Conservation (phyloP, 2,329 filamentous ascomycete genomes). For the Penicillium occitanis region DNA sequence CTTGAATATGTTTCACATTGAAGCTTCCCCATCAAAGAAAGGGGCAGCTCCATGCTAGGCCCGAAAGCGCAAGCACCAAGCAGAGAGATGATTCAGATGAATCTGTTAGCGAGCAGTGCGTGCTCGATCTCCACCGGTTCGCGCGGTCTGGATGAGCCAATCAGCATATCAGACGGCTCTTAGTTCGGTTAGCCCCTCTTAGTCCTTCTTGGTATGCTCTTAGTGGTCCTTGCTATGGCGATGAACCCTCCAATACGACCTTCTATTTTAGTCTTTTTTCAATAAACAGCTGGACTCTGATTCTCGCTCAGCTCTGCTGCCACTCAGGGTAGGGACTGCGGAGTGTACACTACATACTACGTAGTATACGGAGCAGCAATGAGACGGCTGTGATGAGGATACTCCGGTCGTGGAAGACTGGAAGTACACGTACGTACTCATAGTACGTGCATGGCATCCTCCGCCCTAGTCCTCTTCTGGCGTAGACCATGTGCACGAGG, state of each 20-base stretch:
- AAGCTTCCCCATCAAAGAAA: constrained; percentile 9
- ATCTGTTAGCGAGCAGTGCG: not conserved
- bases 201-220: not conserved
- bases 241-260: constrained; percentile 2
- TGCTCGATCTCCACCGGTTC: constrained; percentile 11
- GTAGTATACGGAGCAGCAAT: not conserved
- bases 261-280: not conserved
- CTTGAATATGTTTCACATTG: not conserved
- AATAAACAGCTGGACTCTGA: not conserved
- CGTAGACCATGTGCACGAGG: constrained; percentile 4
- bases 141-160: not conserved
- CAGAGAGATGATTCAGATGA: not conserved
- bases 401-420: not conserved
- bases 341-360: too few relatives aligned
- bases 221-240: not conserved
- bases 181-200: too few relatives aligned
- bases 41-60: not conserved
- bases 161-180: not conserved
- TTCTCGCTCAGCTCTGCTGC: not conserved
- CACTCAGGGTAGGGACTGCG: not conserved
- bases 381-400: not conserved
- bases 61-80: constrained; percentile 5
- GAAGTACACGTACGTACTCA: too few relatives aligned
- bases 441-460: not conserved
- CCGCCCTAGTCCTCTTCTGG: not conserved